Evolutionary conservation across 129 eudicot genomes (phyloP).

Genomic region (Chrysanthemum lavandulifolium): DNA sequence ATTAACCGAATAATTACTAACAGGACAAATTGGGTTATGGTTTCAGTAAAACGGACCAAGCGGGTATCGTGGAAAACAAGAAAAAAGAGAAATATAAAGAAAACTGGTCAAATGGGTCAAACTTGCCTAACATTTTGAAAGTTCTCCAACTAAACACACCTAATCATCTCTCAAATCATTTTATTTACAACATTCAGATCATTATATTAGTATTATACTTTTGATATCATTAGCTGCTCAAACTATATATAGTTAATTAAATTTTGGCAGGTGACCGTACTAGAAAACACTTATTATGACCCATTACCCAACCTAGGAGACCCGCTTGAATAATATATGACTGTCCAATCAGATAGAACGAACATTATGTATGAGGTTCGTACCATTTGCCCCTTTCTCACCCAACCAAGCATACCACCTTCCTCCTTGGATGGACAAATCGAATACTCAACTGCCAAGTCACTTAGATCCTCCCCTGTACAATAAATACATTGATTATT

Average conservation of each 20-base stretch:
- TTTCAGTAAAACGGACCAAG: background rate
- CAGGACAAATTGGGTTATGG: background rate
- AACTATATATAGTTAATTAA: background rate
- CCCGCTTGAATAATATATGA: background rate
- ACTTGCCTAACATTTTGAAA: background rate
- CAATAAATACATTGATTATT: conserved; percentile 1
- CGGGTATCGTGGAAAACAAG: background rate
- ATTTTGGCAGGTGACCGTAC: background rate
- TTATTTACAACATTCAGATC: background rate
- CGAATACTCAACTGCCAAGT: conserved; percentile 82
- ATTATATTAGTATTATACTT: background rate
- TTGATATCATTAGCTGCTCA: background rate
- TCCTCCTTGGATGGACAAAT: conserved; percentile 88
- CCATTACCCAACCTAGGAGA: background rate
- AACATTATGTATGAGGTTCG: conserved; percentile 18
- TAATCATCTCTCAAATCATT: conserved; percentile 1
- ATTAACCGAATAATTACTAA: background rate
- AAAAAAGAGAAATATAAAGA: background rate
- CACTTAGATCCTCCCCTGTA: conserved; percentile 91
- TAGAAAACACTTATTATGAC: background rate
- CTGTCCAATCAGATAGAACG: background rate
- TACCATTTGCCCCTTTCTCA: conserved; percentile 98
- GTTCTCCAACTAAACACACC: background rate
- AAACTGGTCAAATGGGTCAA: background rate
- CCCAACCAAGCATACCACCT: conserved; percentile 99